phyloP scores from a whole-genome alignment of 305 asterid species.

The Nicotiana rustica region DNA sequence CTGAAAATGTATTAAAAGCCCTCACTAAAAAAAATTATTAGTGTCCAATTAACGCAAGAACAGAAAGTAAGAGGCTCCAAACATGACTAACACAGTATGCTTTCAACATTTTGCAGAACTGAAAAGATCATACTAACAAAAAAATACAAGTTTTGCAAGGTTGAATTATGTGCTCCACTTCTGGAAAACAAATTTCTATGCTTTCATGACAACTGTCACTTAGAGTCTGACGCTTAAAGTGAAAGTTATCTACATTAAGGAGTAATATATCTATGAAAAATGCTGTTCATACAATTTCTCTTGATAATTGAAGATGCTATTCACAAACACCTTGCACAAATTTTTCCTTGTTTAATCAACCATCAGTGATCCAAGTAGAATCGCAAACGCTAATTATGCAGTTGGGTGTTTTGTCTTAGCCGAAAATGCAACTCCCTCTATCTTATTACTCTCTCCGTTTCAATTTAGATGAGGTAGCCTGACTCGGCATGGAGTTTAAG shows the following conservation, averaged over 20 bases:
- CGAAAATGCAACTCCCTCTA: background rate
- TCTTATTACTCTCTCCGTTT: background rate
- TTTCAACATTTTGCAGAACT: background rate
- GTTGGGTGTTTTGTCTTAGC: background rate
- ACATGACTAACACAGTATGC: background rate
- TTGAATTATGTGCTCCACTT: background rate
- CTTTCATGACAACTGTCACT: constrained; percentile 2
- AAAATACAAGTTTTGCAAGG: background rate
- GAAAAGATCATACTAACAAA: background rate
- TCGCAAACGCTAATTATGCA: background rate
- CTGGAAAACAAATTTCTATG: background rate
- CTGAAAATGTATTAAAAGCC: background rate
- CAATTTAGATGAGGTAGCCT: no score
- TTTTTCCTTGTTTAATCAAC: background rate
- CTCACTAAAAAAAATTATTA: background rate
- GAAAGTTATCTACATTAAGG: background rate
- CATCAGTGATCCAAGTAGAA: constrained; percentile 21
- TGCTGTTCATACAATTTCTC: background rate
- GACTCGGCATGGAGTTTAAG: no score
- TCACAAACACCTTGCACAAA: constrained; percentile 15
- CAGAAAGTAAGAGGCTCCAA: background rate
- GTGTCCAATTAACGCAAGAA: background rate
- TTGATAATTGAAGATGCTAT: background rate
- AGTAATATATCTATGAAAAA: background rate
- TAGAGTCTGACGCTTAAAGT: background rate